phyloP scores from a whole-genome alignment of 2,329 filamentous ascomycete genomes.

The Lomentospora prolificans region DNA sequence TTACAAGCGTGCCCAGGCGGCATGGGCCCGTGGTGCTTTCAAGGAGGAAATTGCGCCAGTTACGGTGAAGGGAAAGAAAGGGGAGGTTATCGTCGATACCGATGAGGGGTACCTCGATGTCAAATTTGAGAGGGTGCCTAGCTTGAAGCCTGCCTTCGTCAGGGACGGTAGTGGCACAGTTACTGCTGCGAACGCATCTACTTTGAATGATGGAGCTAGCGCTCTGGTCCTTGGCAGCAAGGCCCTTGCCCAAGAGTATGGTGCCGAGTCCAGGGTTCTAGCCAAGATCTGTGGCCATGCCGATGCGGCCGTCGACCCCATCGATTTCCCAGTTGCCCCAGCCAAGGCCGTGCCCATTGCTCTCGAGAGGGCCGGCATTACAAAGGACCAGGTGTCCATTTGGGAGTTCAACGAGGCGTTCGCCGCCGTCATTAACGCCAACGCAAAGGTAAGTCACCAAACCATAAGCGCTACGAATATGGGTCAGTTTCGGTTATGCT shows the following conservation, averaged over 20 bases:
- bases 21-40: conserved; percentile 76
- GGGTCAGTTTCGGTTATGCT: too few relatives aligned
- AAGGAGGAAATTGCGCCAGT: conserved; percentile 85
- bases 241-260: conserved; percentile 71
- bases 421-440: conserved; percentile 88
- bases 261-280: conserved; percentile 67
- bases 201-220: conserved; percentile 88
- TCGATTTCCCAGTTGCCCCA: conserved; percentile 91
- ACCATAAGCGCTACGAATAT: background rate
- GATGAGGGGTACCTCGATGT: conserved; percentile 87
- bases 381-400: conserved; percentile 79
- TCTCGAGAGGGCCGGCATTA: conserved; percentile 79
- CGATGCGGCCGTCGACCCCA: conserved; percentile 80
- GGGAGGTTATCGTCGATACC: conserved; percentile 64
- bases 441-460: conserved; percentile 57
- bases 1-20: conserved; percentile 81
- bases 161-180: conserved; percentile 79
- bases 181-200: conserved; percentile 89
- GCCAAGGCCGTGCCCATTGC: conserved; percentile 87
- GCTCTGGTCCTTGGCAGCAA: conserved; percentile 79
- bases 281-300: conserved; percentile 77
- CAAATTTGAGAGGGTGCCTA: conserved; percentile 76
- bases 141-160: conserved; percentile 84
- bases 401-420: conserved; percentile 99
- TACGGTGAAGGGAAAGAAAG: conserved; percentile 74